Evolutionary conservation across 2,329 filamentous ascomycete genomes (phyloP), one percentile per base, ranked within the genome.

Genomic region (Camillea tinctor): DNA sequence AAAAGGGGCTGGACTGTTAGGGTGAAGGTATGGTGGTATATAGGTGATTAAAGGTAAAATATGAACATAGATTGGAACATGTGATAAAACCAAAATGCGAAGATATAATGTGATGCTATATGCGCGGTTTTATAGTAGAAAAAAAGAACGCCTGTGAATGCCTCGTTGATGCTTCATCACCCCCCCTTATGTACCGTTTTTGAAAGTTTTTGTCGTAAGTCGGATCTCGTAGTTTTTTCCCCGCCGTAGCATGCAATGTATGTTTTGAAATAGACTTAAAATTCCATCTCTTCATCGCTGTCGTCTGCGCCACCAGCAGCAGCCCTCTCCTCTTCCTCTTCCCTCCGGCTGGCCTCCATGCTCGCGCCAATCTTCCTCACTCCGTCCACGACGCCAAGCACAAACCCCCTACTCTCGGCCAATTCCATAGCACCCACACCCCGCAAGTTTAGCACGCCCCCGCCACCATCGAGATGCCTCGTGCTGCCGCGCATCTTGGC

Each of bases 391-490:
- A 97, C 92, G 1, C 91, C 91, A 1, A 87, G 81, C 62, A 98
- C 87, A 71, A 97, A 96, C 0, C 87, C 88, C 69, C 94, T 84
- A 58, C 88, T 91, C 78, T 98, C 94, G 0, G 91, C 89, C 53
- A 98, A 81, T 79, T 99, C 95, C 89, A 98, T 93, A 1, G 91
- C 91, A 1, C 95, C 95, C 0, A 98, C 90, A 21, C 94, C 94
- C 1, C 82, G 75, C 59, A 89, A 67, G 59, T 80, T 84, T 72
- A 90, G 83, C 58, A 92, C 85, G n/a, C 93, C 88, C 21, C 88
- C 87, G 3, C 86, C 87, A 20, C 84, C 85, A 68, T 93, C 90
- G 54, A 96, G 76, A 48, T 87, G 84, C 44, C 87, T 84, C 15
- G 91, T 88, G 63, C 89, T 91, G 40, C 85, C 86, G 62, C 93